Conservation (phyloP, 192 early-diverging fungal species). For the Rhizophagus sp. region DNA sequence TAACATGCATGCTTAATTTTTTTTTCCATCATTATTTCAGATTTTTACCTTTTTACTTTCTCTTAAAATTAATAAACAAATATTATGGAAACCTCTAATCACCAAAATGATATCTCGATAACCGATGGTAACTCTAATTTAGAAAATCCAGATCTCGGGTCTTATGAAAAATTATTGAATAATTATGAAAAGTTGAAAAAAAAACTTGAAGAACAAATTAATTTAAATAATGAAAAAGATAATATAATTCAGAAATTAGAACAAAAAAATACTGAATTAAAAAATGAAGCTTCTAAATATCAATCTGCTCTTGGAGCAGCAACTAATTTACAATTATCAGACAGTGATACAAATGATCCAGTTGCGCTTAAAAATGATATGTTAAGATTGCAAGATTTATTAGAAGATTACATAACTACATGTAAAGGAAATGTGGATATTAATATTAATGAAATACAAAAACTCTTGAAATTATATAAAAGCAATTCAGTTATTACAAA, state of each 20-base stretch:
- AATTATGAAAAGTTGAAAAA: no score
- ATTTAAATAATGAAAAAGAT: no score
- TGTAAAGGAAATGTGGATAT: constrained; percentile 1
- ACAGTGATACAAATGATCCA: constrained; percentile 17
- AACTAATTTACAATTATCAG: constrained; percentile 17
- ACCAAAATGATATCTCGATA: no score
- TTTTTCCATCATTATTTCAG: no score
- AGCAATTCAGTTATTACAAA: not conserved
- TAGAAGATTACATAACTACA: not conserved
- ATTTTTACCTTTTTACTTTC: no score
- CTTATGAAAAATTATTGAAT: no score
- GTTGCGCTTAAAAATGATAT: constrained; percentile 3
- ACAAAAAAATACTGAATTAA: not conserved
- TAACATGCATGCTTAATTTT: no score
- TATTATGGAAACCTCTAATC: no score
- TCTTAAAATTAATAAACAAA: no score
- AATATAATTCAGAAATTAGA: not conserved
- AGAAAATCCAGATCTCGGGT: no score
- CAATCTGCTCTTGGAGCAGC: constrained; percentile 23
- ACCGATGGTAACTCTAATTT: no score
- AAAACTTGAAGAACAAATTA: no score
- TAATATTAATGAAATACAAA: not conserved
- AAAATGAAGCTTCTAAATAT: constrained; percentile 20
- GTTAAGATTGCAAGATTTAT: not conserved
- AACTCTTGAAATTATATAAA: constrained; percentile 12